Conservation (phyloP, 352 stramenopile species). For the Blastocystis sp. region DNA sequence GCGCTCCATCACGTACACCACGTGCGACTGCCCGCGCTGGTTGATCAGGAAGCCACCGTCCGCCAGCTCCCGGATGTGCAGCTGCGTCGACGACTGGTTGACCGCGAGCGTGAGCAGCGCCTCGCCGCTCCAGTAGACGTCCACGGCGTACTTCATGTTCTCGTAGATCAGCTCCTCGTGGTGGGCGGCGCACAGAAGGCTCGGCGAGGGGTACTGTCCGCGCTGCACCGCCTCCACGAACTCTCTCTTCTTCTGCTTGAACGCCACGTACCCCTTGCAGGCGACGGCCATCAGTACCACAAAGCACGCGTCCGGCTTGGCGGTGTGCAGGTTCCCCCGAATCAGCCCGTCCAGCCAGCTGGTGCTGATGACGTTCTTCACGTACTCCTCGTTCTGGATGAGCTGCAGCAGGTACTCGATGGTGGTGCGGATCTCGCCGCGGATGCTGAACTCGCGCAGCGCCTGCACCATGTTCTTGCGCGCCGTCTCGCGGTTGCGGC, state of each 20-base stretch:
- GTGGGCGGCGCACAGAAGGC: constrained; percentile 81
- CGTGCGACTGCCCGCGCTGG: constrained; percentile 90
- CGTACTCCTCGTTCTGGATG: constrained; percentile 97
- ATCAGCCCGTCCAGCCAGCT: constrained; percentile 96
- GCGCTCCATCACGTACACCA: constrained; percentile 90
- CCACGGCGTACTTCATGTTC: constrained; percentile 94
- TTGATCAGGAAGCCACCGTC: constrained; percentile 96
- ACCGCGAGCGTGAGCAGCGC: constrained; percentile 87
- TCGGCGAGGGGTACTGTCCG: constrained; percentile 85
- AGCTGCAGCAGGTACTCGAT: constrained; percentile 99
- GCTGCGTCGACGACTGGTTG: constrained; percentile 83
- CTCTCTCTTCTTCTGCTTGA: constrained; percentile 77
- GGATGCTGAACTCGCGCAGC: constrained; percentile 97
- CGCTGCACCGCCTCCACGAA: constrained; percentile 78
- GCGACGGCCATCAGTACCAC: constrained; percentile 84
- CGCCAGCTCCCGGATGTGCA: constrained; percentile 90
- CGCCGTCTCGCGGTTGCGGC: constrained; percentile 88
- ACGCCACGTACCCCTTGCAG: constrained; percentile 80
- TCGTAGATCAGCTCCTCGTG: constrained; percentile 96
- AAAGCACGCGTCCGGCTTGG: constrained; percentile 72
- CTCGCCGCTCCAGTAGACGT: constrained; percentile 82
- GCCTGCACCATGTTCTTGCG: constrained; percentile 95
- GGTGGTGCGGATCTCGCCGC: constrained; percentile 98
- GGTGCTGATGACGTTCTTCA: constrained; percentile 96
- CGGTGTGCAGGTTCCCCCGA: constrained; percentile 84